Conservation (phyloP, 352 stramenopile genomes). For the Pythium sp. region DNA sequence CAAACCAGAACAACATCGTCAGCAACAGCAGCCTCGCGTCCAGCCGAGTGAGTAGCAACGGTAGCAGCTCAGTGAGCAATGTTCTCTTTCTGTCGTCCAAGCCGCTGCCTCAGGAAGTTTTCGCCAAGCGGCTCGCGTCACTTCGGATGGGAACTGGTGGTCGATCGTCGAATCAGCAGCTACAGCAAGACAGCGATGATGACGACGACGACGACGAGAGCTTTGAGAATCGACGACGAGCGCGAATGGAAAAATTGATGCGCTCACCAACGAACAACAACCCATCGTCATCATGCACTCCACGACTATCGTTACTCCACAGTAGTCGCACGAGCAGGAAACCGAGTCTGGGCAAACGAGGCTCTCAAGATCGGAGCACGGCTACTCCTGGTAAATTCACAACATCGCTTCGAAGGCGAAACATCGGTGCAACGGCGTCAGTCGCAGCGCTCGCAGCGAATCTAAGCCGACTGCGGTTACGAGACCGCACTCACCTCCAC, state of each 20-base stretch:
- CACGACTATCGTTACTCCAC: neutral
- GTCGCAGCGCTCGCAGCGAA: slow-evolving; percentile 11
- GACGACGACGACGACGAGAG: slow-evolving; percentile 14
- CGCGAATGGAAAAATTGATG: slow-evolving; percentile 9
- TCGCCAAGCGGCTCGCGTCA: slow-evolving; percentile 16
- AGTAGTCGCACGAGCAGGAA: neutral
- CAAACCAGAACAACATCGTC: neutral
- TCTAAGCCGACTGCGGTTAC: slow-evolving; percentile 11
- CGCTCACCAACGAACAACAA: neutral
- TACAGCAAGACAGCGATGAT: slow-evolving; percentile 5
- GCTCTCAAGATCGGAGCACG: neutral
- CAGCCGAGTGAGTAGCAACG: slow-evolving; percentile 11
- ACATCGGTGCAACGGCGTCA: neutral
- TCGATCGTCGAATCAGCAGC: neutral
- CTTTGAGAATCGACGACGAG: slow-evolving; percentile 9
- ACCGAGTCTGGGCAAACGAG: slow-evolving; percentile 2
- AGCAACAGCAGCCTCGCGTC: neutral
- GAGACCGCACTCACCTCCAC: neutral
- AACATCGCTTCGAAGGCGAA: neutral
- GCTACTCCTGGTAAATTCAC: neutral
- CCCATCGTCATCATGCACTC: neutral
- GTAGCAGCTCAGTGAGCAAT: slow-evolving; percentile 8
- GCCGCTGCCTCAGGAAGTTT: slow-evolving; percentile 18
- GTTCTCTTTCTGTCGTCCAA: slow-evolving; percentile 8
- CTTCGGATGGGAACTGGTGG: slow-evolving; percentile 3